A percentile compares a stretch with the other conserved stretches of the same genome.
These are phyloP conservation scores for Colletotrichum gigasporum DNA, from an alignment of 2,329 filamentous ascomycete species.

Conservation along the genomic window DNA sequence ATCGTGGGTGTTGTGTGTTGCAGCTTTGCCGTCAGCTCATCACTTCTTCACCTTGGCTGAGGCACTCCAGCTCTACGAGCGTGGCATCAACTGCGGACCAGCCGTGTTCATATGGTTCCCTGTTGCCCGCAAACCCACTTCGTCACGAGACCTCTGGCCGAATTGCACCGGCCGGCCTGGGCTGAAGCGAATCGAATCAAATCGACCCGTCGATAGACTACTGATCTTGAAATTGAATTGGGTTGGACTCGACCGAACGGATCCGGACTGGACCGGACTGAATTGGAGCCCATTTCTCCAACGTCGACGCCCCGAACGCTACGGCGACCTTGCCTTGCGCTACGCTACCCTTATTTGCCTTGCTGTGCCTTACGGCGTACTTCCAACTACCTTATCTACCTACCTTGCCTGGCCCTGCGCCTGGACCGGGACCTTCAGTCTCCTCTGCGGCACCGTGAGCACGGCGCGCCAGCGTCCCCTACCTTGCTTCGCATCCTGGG, in stretches of 20 bases:
- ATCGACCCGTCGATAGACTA: not conserved
- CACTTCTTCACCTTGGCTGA: too few relatives aligned
- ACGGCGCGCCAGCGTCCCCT: constrained; percentile 4
- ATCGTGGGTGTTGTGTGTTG: too few relatives aligned
- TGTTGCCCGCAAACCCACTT: not conserved
- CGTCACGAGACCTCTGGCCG: not conserved
- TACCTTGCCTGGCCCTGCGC: not conserved
- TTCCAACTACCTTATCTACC: too few relatives aligned
- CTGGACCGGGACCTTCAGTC: not conserved
- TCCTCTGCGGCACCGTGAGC: not conserved
- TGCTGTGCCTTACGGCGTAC: too few relatives aligned
- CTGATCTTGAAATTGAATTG: not conserved
- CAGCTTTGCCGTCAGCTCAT: too few relatives aligned
- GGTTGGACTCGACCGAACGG: not conserved
- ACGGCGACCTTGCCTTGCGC: too few relatives aligned
- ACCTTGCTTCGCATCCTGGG: not conserved
- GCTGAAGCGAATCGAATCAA: not conserved
- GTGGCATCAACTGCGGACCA: not conserved
- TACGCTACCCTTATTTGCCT: too few relatives aligned
- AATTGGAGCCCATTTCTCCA: not conserved
- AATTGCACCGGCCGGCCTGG: not conserved
- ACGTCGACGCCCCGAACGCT: not conserved
- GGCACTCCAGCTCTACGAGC: not conserved
- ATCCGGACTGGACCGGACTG: not conserved
- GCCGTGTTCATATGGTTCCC: not conserved